Base-by-base conservation (phyloP, 257 asterid species). In the Solanum ossicruentum region DNA sequence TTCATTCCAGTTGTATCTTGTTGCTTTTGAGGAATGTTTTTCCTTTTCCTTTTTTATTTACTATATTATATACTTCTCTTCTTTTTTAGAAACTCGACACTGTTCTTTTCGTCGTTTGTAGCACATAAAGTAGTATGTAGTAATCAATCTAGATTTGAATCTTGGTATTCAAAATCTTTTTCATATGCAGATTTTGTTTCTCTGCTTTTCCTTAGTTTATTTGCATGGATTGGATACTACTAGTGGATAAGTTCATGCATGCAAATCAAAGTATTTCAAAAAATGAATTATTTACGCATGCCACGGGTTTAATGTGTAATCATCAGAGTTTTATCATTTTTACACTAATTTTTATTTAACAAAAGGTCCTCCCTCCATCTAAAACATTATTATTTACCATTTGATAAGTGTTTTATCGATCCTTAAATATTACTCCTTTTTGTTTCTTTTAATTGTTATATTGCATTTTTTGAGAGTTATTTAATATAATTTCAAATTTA, bases 1-100 rank as follows among this genome's bases (percentile, higher is more conserved):
- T 87, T 85, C 92, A 85, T 77, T 88, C 87, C 87, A 88, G 91
- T 90, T 90, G 89, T 88, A 61, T 88, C 84, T 81, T 39, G 91
- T 85, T 88, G 88, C 91, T 90, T 88, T 88, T 90, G 85, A 88
- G 89, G 91, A 75, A 78, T 88, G 83, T 85, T 26, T 32, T 52
- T 55, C 16, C 47, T 18, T 61, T 66, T 56, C 66, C 63, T 58
- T 54, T 73, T 39, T 20, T 43, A 12, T 39, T 70, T 23, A n/a
- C 36, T 21, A 21, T 41, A 57, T 63, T 16, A 36, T 69, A 45
- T 73, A 75, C 45, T 13, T 75, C 82, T 75, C 61, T 75, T 49
- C 82, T 75, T 75, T 23, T 55, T 58, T 84, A 51, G 86, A 47
- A 61, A 21, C 20, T 58, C 52, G 45, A 80, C 82, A 80, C 54